Conservation (phyloP, 2,329 filamentous ascomycete genomes). For the Gnomoniopsis sp. region DNA sequence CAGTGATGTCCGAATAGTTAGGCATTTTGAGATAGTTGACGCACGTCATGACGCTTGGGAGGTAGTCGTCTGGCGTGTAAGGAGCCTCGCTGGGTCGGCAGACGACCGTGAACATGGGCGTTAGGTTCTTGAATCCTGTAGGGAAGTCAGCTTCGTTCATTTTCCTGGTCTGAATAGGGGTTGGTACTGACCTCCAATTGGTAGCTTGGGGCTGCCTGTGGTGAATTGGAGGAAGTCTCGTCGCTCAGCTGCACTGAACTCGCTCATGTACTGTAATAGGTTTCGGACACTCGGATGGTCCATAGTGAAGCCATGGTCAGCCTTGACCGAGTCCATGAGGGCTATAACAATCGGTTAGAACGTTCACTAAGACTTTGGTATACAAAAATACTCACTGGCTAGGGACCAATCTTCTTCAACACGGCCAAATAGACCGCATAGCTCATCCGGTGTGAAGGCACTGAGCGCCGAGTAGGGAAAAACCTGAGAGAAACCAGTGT, state of each 20-base stretch:
- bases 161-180: background rate
- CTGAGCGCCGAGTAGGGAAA: constrained; percentile 92
- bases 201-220: constrained; percentile 94
- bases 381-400: constrained; percentile 67
- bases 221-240: constrained; percentile 97
- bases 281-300: constrained; percentile 96
- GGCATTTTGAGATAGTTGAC: constrained; percentile 98
- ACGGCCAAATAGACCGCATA: constrained; percentile 90
- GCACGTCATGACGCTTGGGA: constrained; percentile 99
- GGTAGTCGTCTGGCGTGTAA: constrained; percentile 90
- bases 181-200: constrained; percentile 78
- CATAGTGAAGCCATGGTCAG: constrained; percentile 97
- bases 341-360: constrained; percentile 48
- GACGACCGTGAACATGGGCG: constrained; percentile 97
- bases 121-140: constrained; percentile 90
- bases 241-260: constrained; percentile 69
- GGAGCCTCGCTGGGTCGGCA: constrained; percentile 98
- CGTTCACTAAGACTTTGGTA: background rate
- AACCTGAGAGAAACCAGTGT: constrained; percentile 86
- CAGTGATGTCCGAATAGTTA: constrained; percentile 78
- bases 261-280: constrained; percentile 90
- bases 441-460: constrained; percentile 91
- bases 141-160: constrained; percentile 24
- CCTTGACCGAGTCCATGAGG: constrained; percentile 97
- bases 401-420: constrained; percentile 96